phyloP scores from a whole-genome alignment of 2,329 filamentous ascomycete species.

The Beauveria bassiana region DNA sequence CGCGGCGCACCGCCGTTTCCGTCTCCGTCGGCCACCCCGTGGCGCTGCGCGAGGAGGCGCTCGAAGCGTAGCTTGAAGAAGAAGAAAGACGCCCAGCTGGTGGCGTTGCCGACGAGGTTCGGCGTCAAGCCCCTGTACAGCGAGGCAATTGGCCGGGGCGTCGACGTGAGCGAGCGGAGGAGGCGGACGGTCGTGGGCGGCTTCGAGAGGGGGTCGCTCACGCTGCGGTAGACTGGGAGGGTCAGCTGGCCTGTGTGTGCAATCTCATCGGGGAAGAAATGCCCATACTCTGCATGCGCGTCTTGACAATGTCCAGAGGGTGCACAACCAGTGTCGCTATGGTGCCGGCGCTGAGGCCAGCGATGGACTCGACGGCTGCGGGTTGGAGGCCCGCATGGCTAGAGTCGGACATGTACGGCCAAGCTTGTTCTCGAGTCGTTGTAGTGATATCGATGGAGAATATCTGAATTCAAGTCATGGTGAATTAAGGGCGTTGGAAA shows the following conservation, averaged over 20 bases:
- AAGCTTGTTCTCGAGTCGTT: background rate
- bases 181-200: slow-evolving; percentile 44
- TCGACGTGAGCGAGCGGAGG: slow-evolving; percentile 39
- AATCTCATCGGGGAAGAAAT: background rate
- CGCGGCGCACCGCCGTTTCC: background rate
- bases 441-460: background rate
- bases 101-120: slow-evolving; percentile 84
- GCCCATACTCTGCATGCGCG: slow-evolving; percentile 72
- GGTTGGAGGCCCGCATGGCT: slow-evolving; percentile 58
- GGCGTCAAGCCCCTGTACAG: slow-evolving; percentile 87
- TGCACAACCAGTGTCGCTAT: slow-evolving; percentile 82
- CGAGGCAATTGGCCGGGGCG: slow-evolving; percentile 53
- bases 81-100: slow-evolving; percentile 91
- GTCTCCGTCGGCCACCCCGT: background rate
- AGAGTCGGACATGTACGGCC: slow-evolving; percentile 37
- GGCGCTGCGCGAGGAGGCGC: slow-evolving; percentile 29
- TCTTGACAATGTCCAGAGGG: slow-evolving; percentile 94
- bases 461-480: background rate
- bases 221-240: slow-evolving; percentile 42
- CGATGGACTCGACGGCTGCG: slow-evolving; percentile 77
- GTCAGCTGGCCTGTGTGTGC: background rate
- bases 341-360: slow-evolving; percentile 82
- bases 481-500: background rate
- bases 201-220: slow-evolving; percentile 25
- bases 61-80: slow-evolving; percentile 59